Evolutionary conservation across 2,329 filamentous ascomycete species (phyloP).

Genomic region (Aphanocladium album): DNA sequence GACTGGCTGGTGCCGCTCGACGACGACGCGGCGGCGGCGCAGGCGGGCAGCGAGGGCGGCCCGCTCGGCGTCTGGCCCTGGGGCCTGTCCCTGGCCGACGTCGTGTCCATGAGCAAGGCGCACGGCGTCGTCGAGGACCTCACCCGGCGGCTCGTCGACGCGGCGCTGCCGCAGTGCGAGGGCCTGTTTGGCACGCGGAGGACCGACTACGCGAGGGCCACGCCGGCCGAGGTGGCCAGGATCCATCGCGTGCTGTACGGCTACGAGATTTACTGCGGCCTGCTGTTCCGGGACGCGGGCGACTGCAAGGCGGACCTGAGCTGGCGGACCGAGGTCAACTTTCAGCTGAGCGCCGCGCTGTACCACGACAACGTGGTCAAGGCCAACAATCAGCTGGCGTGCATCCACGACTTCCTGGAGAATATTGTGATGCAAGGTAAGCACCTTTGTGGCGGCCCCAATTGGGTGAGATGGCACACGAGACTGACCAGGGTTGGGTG

Average conservation of each 20-base stretch:
- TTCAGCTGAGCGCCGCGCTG: background rate
- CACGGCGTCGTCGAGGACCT: slow-evolving; percentile 6
- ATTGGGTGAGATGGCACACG: background rate
- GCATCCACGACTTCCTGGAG: slow-evolving; percentile 8
- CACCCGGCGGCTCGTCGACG: background rate
- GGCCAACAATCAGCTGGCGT: slow-evolving; percentile 2
- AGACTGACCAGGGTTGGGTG: background rate
- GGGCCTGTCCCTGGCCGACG: slow-evolving; percentile 6
- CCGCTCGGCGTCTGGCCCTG: slow-evolving; percentile 7
- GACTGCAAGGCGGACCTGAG: background rate
- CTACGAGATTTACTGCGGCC: slow-evolving; percentile 2
- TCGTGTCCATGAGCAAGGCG: slow-evolving; percentile 5
- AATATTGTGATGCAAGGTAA: slow-evolving; percentile 2
- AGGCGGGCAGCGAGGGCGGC: background rate
- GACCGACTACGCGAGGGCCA: background rate
- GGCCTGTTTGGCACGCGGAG: background rate
- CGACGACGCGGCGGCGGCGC: background rate
- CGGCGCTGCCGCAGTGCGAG: background rate
- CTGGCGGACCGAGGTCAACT: slow-evolving; percentile 1
- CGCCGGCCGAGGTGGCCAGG: background rate
- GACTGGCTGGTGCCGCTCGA: background rate
- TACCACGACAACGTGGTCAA: background rate
- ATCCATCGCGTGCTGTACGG: slow-evolving; percentile 1
- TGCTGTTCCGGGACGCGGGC: background rate
- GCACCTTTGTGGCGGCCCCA: background rate